Evolutionary conservation across 2,329 filamentous ascomycete genomes (phyloP), one percentile per base, ranked within the genome.

Genomic region (Macrophomina pseudophaseolina): DNA sequence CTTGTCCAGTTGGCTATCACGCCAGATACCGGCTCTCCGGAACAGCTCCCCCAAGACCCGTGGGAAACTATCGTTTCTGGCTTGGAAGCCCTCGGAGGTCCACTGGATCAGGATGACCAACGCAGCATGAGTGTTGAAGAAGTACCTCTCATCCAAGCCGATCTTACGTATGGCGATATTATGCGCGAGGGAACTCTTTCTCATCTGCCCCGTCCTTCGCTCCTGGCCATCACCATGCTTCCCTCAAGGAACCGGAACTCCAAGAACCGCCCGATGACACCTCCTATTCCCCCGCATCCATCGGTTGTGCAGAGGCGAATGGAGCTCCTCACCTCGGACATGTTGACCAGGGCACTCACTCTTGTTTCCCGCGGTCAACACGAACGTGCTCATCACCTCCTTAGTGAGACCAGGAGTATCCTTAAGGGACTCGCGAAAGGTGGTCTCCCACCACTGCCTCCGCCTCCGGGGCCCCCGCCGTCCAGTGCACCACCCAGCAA

Each of bases 31-130:
- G 85, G 90, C 1, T 86, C 87, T 0, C 91, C 93, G 68, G 95
- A 99, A 69, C 89, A 92, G 72, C 84, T 96, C 48, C 94, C 94
- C 6, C 92, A 97, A 74, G 95, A 99, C 75, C 90, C 94, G 0
- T 99, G 95, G 95, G 95, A 98, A 79, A 95, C 92, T 59, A 94
- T 99, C 68, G 93, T 99, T 23, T 98, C 95, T 5, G 94, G 94
- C 0, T 82, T 99, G 11, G 95, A 99, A 80, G 95, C 94, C 3
- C 86, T 99, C 2, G 93, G 95, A 28, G 95, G 94, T 1, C 88
- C 93, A 0, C 83, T 93, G 58, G 95, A 98, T 70, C 89, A 90
- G 67, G 94, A 98, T 68, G 93, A 95, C 49, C 90, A 93, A 73
- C 88, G 94, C 40, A 86, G 90, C 0, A 80, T 92, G 2, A 97